phyloP scores from a whole-genome alignment of 108 stramenopile species.

The Chaetoceros tenuissimus region DNA sequence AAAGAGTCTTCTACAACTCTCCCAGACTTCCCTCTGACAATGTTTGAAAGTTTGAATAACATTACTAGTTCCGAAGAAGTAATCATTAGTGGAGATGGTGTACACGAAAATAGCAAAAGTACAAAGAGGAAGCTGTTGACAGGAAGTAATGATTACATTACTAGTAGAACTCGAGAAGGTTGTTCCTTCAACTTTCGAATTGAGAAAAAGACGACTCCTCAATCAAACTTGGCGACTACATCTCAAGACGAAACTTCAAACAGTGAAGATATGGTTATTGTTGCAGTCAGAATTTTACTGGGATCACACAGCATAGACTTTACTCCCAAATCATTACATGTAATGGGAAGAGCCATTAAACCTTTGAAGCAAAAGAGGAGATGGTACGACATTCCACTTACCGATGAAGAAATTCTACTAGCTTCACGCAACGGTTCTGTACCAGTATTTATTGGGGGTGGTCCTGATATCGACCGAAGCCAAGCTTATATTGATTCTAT shows the following conservation, averaged over 20 bases:
- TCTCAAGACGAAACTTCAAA: neutral
- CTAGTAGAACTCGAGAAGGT: slow-evolving; percentile 47
- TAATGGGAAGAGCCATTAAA: slow-evolving; percentile 61
- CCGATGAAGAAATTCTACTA: slow-evolving; percentile 67
- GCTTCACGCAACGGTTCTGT: slow-evolving; percentile 54
- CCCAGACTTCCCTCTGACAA: slow-evolving; percentile 25
- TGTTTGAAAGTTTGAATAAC: slow-evolving; percentile 57
- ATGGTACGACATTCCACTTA: slow-evolving; percentile 74
- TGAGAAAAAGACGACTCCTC: too few relatives aligned
- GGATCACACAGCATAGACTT: slow-evolving; percentile 45
- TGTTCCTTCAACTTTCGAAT: slow-evolving; percentile 55
- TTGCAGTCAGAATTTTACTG: slow-evolving; percentile 61
- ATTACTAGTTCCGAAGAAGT: slow-evolving; percentile 41
- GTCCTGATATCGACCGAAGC: slow-evolving; percentile 28
- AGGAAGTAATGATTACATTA: slow-evolving; percentile 37
- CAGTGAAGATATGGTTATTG: slow-evolving; percentile 29
- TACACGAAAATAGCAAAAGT: slow-evolving; percentile 32
- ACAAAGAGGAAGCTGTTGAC: slow-evolving; percentile 47
- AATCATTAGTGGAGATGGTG: slow-evolving; percentile 36
- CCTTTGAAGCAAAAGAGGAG: slow-evolving; percentile 41
- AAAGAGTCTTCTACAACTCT: slow-evolving; percentile 6
- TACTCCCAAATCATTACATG: slow-evolving; percentile 39
- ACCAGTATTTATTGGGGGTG: slow-evolving; percentile 39
- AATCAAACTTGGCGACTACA: neutral
- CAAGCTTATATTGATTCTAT: slow-evolving; percentile 53